phyloP scores from a whole-genome alignment of 345 rosid genomes.

The Dovyalis caffra region DNA sequence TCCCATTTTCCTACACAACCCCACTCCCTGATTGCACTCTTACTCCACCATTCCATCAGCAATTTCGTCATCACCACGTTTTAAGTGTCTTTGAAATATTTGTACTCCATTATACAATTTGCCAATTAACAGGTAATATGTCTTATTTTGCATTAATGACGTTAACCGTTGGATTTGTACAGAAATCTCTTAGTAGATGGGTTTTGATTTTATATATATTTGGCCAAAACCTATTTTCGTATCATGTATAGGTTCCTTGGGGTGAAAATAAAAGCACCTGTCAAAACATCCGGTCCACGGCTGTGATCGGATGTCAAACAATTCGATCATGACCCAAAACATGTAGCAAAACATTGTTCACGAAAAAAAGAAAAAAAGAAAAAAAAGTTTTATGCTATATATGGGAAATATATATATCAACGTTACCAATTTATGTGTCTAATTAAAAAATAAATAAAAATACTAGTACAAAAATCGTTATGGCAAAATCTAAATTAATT shows the following conservation, averaged over 20 bases:
- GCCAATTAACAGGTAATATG: neutral
- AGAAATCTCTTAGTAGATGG: neutral
- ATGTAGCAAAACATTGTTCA: no score
- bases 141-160: constrained; percentile 8
- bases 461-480: no score
- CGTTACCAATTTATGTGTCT: no score
- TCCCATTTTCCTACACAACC: constrained; percentile 49
- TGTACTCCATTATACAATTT: neutral
- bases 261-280: no score
- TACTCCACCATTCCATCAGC: constrained; percentile 70
- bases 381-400: no score
- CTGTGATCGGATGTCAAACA: neutral
- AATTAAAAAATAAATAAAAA: no score
- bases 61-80: constrained; percentile 71
- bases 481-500: no score
- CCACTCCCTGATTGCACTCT: constrained; percentile 59
- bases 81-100: constrained; percentile 26
- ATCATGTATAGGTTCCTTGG: neutral
- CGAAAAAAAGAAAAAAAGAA: no score
- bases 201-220: neutral
- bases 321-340: neutral
- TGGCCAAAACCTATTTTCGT: neutral
- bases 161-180: constrained; percentile 3
- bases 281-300: no score
- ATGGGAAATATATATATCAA: no score